phyloP scores from a whole-genome alignment of 257 asterid species.

The Haberlea rhodopensis region DNA sequence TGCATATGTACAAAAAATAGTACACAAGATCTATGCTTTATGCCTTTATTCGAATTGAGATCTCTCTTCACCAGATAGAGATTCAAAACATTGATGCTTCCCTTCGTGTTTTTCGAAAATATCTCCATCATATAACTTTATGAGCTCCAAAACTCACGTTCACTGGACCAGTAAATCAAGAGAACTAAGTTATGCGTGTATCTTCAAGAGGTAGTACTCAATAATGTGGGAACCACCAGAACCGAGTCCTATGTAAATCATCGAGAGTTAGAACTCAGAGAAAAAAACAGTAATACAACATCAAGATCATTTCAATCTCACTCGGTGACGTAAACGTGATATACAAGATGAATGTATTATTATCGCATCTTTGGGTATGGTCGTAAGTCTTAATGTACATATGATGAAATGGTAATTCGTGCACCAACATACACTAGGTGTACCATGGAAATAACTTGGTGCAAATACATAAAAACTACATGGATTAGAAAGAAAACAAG shows the following conservation, averaged over 20 bases:
- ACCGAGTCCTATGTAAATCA: background rate
- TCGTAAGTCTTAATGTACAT: background rate
- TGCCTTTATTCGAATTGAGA: background rate
- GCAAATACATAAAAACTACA: background rate
- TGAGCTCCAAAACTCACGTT: conserved; percentile 2
- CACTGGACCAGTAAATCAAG: background rate
- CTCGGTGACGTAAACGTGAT: background rate
- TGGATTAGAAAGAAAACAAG: background rate
- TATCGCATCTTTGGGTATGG: background rate
- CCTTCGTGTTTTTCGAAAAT: background rate
- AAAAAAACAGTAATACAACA: background rate
- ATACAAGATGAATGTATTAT: background rate
- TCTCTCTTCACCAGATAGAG: background rate
- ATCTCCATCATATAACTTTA: conserved; percentile 10
- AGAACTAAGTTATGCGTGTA: background rate
- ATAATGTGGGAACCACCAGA: background rate
- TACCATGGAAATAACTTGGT: background rate
- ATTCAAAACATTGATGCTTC: background rate
- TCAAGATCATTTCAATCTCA: background rate
- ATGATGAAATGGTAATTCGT: background rate
- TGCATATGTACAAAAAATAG: conserved; percentile 20
- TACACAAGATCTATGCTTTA: background rate
- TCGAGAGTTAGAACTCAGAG: background rate
- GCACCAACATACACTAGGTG: background rate
- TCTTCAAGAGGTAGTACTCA: background rate